These are phyloP conservation scores for Fusarium torulosum DNA, from an alignment of 2,329 filamentous ascomycete species.

Conservation along the genomic window DNA sequence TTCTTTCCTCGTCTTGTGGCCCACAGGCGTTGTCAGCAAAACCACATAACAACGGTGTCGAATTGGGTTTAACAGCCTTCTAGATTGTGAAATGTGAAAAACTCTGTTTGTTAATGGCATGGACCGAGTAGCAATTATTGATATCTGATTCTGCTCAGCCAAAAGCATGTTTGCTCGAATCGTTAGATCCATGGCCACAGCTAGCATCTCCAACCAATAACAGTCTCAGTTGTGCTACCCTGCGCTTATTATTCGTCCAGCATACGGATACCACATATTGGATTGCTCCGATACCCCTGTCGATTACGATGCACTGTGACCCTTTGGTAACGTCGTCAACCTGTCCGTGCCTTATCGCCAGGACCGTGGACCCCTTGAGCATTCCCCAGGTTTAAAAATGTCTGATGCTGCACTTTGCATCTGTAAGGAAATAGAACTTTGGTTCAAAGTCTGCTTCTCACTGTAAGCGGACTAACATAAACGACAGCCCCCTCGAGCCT, in stretches of 20 bases:
- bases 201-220: constrained; percentile 13
- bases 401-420: constrained; percentile 8
- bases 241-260: constrained; percentile 4
- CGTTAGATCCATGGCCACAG: too few relatives aligned
- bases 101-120: too few relatives aligned
- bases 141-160: too few relatives aligned
- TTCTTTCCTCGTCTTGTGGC: constrained; percentile 10
- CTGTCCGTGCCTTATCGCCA: constrained; percentile 24
- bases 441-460: too few relatives aligned
- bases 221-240: constrained; percentile 4
- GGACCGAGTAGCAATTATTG: too few relatives aligned
- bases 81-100: too few relatives aligned
- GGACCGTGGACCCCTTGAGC: constrained; percentile 35
- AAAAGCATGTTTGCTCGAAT: too few relatives aligned
- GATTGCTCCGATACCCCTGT: constrained; percentile 42
- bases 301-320: constrained; percentile 34
- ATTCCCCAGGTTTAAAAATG: constrained; percentile 46
- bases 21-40: constrained; percentile 5
- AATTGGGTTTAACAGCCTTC: not conserved
- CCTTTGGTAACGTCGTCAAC: not conserved
- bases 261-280: constrained; percentile 7
- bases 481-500: not conserved
- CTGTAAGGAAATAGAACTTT: not conserved
- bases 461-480: too few relatives aligned
- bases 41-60: not conserved